Conservation (phyloP, 192 early-diverging fungal species). For the Dimargaris verticillata region DNA sequence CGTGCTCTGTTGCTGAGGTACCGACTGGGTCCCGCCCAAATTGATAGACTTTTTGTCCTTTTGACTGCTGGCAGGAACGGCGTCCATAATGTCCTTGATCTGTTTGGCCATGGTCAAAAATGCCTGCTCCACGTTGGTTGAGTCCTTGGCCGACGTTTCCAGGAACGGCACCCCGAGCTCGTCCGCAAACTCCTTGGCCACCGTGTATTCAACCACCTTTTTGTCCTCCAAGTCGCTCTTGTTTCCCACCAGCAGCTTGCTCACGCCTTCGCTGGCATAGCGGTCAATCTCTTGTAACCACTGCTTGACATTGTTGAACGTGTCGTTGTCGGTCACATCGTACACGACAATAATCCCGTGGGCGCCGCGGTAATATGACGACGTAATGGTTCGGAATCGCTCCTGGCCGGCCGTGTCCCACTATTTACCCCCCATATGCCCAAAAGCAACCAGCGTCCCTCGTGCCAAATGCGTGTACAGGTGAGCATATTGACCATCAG, state of each 20-base stretch:
- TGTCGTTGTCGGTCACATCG: slow-evolving; percentile 90
- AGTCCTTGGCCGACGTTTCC: slow-evolving; percentile 95
- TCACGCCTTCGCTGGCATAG: slow-evolving; percentile 92
- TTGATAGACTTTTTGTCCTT: slow-evolving; percentile 14
- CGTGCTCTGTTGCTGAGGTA: slow-evolving; percentile 9
- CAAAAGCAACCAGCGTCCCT: not conserved
- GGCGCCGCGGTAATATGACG: slow-evolving; percentile 92
- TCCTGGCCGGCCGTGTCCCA: slow-evolving; percentile 99
- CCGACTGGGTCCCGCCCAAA: slow-evolving; percentile 9
- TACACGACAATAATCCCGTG: slow-evolving; percentile 99
- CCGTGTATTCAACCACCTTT: slow-evolving; percentile 70
- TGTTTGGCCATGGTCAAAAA: slow-evolving; percentile 99
- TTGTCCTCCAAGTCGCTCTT: slow-evolving; percentile 91
- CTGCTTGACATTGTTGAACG: slow-evolving; percentile 91
- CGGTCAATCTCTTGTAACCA: slow-evolving; percentile 99
- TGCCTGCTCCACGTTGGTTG: slow-evolving; percentile 95
- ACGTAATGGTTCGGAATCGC: slow-evolving; percentile 97
- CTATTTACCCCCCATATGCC: slow-evolving; percentile 17
- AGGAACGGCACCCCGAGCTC: slow-evolving; percentile 78
- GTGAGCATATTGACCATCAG: no score
- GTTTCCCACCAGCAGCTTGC: slow-evolving; percentile 96
- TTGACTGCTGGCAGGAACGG: not conserved
- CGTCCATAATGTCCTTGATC: slow-evolving; percentile 79
- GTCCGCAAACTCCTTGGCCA: slow-evolving; percentile 78
- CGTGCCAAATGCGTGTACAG: no score